Evolutionary conservation across 768 basidiomycete genomes (phyloP).

Genomic region (Pholiota molesta): DNA sequence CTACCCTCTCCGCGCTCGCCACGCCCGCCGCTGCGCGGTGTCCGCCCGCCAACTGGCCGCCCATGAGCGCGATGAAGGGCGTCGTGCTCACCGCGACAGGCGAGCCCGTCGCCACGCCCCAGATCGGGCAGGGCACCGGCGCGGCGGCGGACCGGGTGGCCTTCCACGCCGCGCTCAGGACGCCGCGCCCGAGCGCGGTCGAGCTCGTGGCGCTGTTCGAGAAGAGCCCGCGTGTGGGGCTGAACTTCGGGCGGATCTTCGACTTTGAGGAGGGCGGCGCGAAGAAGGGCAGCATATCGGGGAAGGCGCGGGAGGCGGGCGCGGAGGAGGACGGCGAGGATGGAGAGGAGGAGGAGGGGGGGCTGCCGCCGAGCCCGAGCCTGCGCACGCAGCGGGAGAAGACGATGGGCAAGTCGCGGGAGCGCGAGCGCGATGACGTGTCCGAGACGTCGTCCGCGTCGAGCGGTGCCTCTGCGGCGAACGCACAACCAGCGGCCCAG

Average conservation of each 20-base stretch:
- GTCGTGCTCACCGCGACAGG: conserved; percentile 82
- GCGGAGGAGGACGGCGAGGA: conserved; percentile 27
- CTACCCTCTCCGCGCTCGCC: conserved; percentile 46
- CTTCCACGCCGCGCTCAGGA: not conserved
- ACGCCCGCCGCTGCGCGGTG: conserved; percentile 36
- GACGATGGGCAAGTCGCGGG: conserved; percentile 12
- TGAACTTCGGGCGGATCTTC: conserved; percentile 81
- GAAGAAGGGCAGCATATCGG: conserved; percentile 26
- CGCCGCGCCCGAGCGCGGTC: conserved; percentile 29
- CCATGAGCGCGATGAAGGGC: conserved; percentile 62
- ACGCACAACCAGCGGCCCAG: not conserved
- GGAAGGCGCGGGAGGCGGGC: conserved; percentile 40
- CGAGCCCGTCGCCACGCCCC: conserved; percentile 71
- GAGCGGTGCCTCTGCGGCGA: conserved; percentile 7
- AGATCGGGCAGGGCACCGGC: conserved; percentile 65
- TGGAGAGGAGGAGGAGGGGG: not conserved
- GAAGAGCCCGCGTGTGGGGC: conserved; percentile 67
- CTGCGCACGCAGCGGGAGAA: conserved; percentile 15
- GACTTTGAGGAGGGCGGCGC: conserved; percentile 53
- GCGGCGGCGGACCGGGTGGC: not conserved
- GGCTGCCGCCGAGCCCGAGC: not conserved
- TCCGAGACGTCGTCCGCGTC: conserved; percentile 23
- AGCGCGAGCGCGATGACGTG: conserved; percentile 22
- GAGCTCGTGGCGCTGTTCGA: conserved; percentile 71
- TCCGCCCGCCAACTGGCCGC: conserved; percentile 39